Conservation (phyloP, 75 land plant genomes). For the Cunninghamia lanceolata region DNA sequence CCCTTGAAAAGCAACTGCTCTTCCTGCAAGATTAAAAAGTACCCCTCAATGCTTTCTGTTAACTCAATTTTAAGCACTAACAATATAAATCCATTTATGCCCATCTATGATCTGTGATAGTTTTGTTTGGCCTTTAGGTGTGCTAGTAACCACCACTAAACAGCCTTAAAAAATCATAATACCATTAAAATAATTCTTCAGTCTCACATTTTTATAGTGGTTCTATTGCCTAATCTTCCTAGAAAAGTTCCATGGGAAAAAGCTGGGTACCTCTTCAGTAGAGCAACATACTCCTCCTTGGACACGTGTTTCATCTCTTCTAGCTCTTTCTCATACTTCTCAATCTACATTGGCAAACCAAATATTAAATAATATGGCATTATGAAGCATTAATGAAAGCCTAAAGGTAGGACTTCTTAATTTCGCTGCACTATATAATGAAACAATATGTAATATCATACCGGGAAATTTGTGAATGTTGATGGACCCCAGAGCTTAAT, state of each 20-base stretch:
- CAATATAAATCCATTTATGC: too few species aligned
- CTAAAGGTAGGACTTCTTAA: not conserved
- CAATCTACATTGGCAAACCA: not conserved
- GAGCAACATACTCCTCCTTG: slow-evolving; percentile 47
- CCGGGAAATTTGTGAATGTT: not conserved
- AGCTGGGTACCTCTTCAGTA: slow-evolving; percentile 49
- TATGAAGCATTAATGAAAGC: too few species aligned
- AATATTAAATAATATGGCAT: not conserved
- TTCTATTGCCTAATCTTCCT: too few species aligned
- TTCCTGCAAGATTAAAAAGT: not conserved
- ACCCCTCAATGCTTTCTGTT: too few species aligned
- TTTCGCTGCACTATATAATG: not conserved
- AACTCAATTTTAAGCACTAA: too few species aligned
- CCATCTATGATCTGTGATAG: too few species aligned
- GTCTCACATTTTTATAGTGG: too few species aligned
- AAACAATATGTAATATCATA: not conserved
- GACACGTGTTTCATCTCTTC: slow-evolving; percentile 71
- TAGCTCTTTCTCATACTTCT: slow-evolving; percentile 53
- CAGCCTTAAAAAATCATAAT: too few species aligned
- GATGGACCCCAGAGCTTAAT: slow-evolving; percentile 5
- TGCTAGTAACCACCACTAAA: too few species aligned
- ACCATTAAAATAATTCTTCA: too few species aligned
- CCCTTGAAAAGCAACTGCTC: too few species aligned
- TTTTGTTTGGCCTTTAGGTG: too few species aligned
- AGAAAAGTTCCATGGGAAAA: not conserved